These are phyloP conservation scores for Salix caprea DNA, from an alignment of 345 rosid genomes.

Conservation along the genomic window DNA sequence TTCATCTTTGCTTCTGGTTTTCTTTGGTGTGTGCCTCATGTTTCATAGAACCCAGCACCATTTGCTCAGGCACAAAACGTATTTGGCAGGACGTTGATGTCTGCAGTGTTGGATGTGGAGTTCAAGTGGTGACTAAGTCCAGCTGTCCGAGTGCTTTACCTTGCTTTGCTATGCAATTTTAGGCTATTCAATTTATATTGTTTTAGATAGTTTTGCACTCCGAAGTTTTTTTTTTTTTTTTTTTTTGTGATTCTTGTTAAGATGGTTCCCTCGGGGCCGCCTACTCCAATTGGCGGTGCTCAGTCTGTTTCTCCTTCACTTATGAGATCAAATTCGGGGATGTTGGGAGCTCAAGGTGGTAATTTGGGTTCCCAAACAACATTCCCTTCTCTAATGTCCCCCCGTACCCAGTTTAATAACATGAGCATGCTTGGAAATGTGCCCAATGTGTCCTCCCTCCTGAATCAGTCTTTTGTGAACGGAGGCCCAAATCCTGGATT, in stretches of 20 bases:
- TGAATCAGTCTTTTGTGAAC: constrained; percentile 82
- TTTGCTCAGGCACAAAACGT: constrained; percentile 30
- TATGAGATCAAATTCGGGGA: constrained; percentile 65
- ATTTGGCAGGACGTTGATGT: constrained; percentile 35
- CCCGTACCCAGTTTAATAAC: constrained; percentile 61
- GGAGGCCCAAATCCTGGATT: constrained; percentile 51
- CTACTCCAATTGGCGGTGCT: constrained; percentile 71
- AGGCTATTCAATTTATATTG: constrained; percentile 31
- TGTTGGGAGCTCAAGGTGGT: constrained; percentile 75
- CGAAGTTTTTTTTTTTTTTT: constrained; percentile 1
- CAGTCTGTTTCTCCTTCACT: constrained; percentile 66
- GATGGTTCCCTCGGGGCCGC: constrained; percentile 86
- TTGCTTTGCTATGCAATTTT: constrained; percentile 19
- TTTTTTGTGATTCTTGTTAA: constrained; percentile 28
- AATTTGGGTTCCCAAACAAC: constrained; percentile 61
- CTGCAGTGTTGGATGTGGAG: constrained; percentile 26
- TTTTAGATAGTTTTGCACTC: constrained; percentile 28
- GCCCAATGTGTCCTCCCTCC: constrained; percentile 71
- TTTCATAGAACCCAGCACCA: constrained; percentile 31
- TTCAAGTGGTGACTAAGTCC: constrained; percentile 34
- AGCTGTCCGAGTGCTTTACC: constrained; percentile 18
- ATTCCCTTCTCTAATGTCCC: constrained; percentile 62
- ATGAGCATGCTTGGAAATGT: constrained; percentile 81
- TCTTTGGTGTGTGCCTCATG: constrained; percentile 31
- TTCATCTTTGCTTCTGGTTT: constrained; percentile 26